A percentile compares a stretch with the other conserved stretches of the same genome.
These are phyloP conservation scores for Fusarium sp. DNA, from an alignment of 2,329 filamentous ascomycete species.

Conservation along the genomic window DNA sequence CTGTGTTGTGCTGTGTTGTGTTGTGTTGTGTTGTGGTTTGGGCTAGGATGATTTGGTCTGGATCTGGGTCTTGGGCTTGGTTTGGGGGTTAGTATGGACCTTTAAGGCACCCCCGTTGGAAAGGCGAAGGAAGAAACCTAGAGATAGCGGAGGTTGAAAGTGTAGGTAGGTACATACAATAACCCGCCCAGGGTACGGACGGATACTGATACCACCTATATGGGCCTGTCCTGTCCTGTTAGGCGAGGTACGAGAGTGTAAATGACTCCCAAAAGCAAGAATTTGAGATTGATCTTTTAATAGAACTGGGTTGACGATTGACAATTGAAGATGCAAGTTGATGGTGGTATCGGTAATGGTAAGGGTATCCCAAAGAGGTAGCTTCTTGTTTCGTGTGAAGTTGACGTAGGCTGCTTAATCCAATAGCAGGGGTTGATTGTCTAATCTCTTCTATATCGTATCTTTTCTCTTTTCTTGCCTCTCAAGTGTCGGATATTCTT, in stretches of 20 bases:
- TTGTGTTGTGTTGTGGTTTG: slow-evolving; percentile 6
- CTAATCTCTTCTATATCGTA: not conserved
- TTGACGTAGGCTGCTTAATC: slow-evolving; percentile 1
- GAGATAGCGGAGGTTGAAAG: slow-evolving; percentile 9
- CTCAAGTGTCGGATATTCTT: slow-evolving; percentile 1
- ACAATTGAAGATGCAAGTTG: not conserved
- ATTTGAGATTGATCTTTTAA: not conserved
- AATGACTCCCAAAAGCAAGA: slow-evolving; percentile 1
- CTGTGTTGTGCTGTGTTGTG: slow-evolving; percentile 4
- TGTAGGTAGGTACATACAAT: not conserved
- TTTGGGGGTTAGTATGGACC: not conserved
- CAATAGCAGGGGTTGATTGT: not conserved
- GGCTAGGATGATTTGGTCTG: slow-evolving; percentile 1
- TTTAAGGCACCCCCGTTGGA: not conserved
- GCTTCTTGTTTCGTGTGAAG: slow-evolving; percentile 5
- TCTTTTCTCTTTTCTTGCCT: not conserved
- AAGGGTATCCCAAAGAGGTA: not conserved
- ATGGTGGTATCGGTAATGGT: not conserved
- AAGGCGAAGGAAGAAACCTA: not conserved
- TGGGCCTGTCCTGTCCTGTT: not conserved
- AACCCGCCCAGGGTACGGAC: not conserved
- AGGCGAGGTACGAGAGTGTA: not conserved
- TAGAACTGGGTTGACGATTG: not conserved
- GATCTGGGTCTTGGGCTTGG: slow-evolving; percentile 4
- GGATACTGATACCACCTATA: not conserved